phyloP scores from a whole-genome alignment of 306 rosid species.

The Lupinus albus region DNA sequence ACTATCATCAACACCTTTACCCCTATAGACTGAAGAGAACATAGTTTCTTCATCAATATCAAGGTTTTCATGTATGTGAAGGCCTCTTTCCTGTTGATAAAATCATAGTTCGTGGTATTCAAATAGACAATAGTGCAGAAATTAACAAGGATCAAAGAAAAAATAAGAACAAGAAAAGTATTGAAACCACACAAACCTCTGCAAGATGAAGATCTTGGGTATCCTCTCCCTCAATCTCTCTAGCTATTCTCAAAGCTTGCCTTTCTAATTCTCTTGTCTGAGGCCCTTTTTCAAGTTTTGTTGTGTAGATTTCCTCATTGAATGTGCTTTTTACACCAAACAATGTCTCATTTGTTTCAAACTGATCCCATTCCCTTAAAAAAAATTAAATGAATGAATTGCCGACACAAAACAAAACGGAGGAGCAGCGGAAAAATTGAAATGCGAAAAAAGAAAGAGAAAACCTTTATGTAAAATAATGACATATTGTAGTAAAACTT shows the following conservation, averaged over 20 bases:
- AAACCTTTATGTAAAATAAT: slow-evolving; percentile 27
- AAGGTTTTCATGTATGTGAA: slow-evolving; percentile 42
- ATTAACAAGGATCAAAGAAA: slow-evolving; percentile 21
- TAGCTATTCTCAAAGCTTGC: slow-evolving; percentile 80
- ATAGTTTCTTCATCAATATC: slow-evolving; percentile 95
- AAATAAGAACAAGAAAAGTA: slow-evolving; percentile 4
- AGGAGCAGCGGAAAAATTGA: slow-evolving; percentile 8
- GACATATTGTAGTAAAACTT: slow-evolving; percentile 10
- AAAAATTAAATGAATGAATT: not conserved
- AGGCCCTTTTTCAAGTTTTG: slow-evolving; percentile 92
- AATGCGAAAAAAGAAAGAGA: slow-evolving; percentile 10
- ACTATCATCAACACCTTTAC: slow-evolving; percentile 67
- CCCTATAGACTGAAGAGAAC: slow-evolving; percentile 86
- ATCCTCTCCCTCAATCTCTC: slow-evolving; percentile 96
- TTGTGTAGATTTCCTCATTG: slow-evolving; percentile 87
- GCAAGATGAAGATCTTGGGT: slow-evolving; percentile 90
- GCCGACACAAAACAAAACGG: slow-evolving; percentile 26
- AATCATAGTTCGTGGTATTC: slow-evolving; percentile 31
- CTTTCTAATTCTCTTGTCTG: slow-evolving; percentile 69
- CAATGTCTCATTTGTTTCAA: slow-evolving; percentile 76
- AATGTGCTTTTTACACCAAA: slow-evolving; percentile 96
- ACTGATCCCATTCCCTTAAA: slow-evolving; percentile 90
- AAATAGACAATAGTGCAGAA: slow-evolving; percentile 1
- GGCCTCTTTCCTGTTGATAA: slow-evolving; percentile 85
- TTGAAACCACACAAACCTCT: slow-evolving; percentile 66